Percentiles rank a stretch among this genome's conserved stretches.
These are phyloP conservation scores for Calocybe indica DNA, from an alignment of 768 basidiomycete species.

Conservation along the genomic window DNA sequence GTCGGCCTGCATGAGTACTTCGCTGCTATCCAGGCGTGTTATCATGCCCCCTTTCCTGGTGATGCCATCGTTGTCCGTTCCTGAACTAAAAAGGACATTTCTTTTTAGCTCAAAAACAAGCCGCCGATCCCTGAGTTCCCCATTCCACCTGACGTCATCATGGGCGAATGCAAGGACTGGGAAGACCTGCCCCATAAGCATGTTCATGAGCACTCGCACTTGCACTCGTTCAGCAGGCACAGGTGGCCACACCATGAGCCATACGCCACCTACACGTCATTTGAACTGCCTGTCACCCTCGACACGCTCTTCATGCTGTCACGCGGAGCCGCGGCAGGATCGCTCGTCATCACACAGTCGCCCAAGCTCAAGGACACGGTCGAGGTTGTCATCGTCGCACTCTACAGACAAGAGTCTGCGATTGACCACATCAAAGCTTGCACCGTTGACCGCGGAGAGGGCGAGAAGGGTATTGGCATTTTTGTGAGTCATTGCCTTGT, in stretches of 20 bases:
- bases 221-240: too few species aligned
- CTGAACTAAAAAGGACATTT: too few species aligned
- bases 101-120: too few species aligned
- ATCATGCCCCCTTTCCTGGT: too few species aligned
- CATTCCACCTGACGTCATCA: slow-evolving; percentile 11
- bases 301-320: background rate
- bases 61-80: too few species aligned
- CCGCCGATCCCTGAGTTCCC: slow-evolving; percentile 1
- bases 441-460: background rate
- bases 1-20: too few species aligned
- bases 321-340: background rate
- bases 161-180: slow-evolving; percentile 13
- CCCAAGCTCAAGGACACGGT: background rate
- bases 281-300: background rate
- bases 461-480: background rate
- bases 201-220: too few species aligned
- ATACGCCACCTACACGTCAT: background rate
- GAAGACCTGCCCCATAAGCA: background rate
- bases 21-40: too few species aligned
- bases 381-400: background rate
- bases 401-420: background rate
- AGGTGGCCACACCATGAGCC: too few species aligned
- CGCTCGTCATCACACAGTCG: background rate
- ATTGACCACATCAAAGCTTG: background rate
- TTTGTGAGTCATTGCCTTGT: background rate